These are phyloP conservation scores for Claviceps maximensis DNA, from an alignment of 2,329 filamentous ascomycete genomes.

Conservation along the genomic window DNA sequence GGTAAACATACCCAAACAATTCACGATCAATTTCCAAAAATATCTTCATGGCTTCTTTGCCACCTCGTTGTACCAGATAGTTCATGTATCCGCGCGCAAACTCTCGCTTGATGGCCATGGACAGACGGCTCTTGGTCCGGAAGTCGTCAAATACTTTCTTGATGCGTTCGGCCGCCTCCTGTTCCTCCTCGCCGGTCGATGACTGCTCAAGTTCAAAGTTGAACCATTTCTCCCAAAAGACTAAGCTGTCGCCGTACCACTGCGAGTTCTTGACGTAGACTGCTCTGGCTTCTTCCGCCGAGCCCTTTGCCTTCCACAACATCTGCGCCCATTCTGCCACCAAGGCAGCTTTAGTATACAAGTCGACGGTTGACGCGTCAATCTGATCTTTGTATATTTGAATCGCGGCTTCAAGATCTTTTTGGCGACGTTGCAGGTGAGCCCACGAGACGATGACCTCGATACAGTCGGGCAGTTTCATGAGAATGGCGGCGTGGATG, in stretches of 20 bases:
- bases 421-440: constrained; percentile 72
- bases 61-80: constrained; percentile 73
- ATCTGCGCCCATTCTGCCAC: constrained; percentile 81
- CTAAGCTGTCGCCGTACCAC: constrained; percentile 70
- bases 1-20: constrained; percentile 58
- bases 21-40: constrained; percentile 74
- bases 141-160: constrained; percentile 69
- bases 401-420: constrained; percentile 72
- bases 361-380: constrained; percentile 55
- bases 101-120: constrained; percentile 54
- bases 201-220: constrained; percentile 81
- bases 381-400: constrained; percentile 72
- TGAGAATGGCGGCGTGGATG: constrained; percentile 71
- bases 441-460: constrained; percentile 83
- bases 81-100: constrained; percentile 67
- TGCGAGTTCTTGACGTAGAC: constrained; percentile 73
- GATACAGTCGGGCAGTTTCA: constrained; percentile 64
- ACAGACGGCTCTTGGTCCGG: constrained; percentile 57
- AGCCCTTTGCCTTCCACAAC: constrained; percentile 77
- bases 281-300: constrained; percentile 64
- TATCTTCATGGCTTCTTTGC: constrained; percentile 72
- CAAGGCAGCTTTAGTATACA: constrained; percentile 72
- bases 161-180: constrained; percentile 57
- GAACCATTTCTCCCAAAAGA: constrained; percentile 86
- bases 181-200: constrained; percentile 49